phyloP scores from a whole-genome alignment of 1,284 basidiomycete genomes.

The Chiua sp. region DNA sequence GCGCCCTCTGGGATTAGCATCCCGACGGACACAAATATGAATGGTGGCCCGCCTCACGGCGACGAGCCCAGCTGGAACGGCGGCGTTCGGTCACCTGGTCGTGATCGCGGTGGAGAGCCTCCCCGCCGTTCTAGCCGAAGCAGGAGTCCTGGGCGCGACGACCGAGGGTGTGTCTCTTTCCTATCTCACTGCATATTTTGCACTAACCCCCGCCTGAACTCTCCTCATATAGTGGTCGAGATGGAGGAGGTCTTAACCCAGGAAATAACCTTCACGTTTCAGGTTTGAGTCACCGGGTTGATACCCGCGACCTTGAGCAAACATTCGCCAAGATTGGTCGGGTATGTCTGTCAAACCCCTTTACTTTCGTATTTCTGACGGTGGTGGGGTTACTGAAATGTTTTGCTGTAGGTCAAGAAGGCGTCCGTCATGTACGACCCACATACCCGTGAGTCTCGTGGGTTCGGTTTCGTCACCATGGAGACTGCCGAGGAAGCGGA shows the following conservation, averaged over 20 bases:
- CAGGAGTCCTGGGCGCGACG: constrained; percentile 63
- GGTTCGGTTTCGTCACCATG: constrained; percentile 98
- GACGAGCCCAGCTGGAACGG: constrained; percentile 53
- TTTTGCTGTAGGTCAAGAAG: constrained; percentile 69
- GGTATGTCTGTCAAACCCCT: constrained; percentile 54
- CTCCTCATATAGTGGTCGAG: constrained; percentile 20
- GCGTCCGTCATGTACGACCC: constrained; percentile 98
- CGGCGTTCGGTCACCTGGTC: constrained; percentile 52
- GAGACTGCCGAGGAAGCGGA: constrained; percentile 88
- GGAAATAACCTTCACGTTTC: constrained; percentile 99
- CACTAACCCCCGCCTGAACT: neutral
- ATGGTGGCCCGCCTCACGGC: constrained; percentile 43
- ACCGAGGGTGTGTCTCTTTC: constrained; percentile 55
- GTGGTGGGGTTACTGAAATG: constrained; percentile 4
- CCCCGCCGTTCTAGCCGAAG: constrained; percentile 72
- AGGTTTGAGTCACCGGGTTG: constrained; percentile 80
- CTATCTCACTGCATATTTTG: constrained; percentile 2
- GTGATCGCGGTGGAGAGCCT: constrained; percentile 51
- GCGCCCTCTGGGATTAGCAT: constrained; percentile 74
- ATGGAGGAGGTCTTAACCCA: constrained; percentile 67
- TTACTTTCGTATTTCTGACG: neutral
- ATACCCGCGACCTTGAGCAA: constrained; percentile 87
- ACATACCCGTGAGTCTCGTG: constrained; percentile 94
- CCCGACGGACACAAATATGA: constrained; percentile 61
- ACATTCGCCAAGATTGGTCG: constrained; percentile 90